Evolutionary conservation across 179 eudicot species (phyloP), one percentile per base, ranked within the genome.

Genomic region (Heliamphora pulchella): DNA sequence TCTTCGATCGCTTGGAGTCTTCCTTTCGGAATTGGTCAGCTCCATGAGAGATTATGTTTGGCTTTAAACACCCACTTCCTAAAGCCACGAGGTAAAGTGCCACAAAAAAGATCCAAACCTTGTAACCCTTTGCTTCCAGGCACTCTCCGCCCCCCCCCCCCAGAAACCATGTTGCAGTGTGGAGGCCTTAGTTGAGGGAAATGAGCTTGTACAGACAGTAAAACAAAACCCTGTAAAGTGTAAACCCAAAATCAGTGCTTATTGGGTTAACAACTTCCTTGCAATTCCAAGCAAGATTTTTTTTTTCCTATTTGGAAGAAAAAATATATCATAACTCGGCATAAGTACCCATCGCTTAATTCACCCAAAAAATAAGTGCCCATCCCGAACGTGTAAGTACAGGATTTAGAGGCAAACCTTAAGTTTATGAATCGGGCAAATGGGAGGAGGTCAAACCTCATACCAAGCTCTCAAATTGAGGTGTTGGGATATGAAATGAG

Each of bases 61-160:
- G 98, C 82, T 94, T 94, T 3, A 94, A 88, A 80, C 98, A 93
- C 1, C 98, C 98, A 85, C 98, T 94, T 20, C 98, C 98, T 59
- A 94, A 63, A 39, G 97, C 98, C 65, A 94, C 97, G 77, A 94
- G 59, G 75, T 89, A 94, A 0, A 94, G 89, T 57, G 98, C 98
- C 75, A 87, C 75, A 53, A 84, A 94, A 79, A 94, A 94, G 31
- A 93, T 89, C 57, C 85, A 64, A 2, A 93, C 89, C 80, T 90
- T 76, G 22, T 88, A 83, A 5, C 98, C 97, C 71, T 87, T 85
- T 51, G 97, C 98, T 77, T 96, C 92, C 78, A 80, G 74, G 55
- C 99, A 94, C 5, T 20, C 17, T 4, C 17, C 69, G 11, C 44
- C 76, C 15, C 10, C 63, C 67, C 1, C 20, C 41, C 48, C 41